phyloP scores from a whole-genome alignment of 208 protist genomes.

The Angomonas ambiguus region DNA sequence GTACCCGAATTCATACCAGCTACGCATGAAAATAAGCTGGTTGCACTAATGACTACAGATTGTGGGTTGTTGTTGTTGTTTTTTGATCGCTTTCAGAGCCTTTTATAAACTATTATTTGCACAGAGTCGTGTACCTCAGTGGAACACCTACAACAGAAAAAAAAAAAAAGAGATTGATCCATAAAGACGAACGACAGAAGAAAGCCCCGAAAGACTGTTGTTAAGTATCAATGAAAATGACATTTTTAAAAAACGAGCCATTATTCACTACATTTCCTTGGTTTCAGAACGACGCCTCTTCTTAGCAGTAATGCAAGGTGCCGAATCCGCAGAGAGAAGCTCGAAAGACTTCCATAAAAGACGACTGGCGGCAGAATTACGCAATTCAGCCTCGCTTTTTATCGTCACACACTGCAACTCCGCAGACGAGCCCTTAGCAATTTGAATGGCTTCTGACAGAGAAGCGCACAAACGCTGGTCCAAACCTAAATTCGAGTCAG shows the following conservation, averaged over 20 bases:
- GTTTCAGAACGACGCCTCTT: background rate
- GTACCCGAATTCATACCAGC: slow-evolving; percentile 84
- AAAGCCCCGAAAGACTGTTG: background rate
- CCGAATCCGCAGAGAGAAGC: background rate
- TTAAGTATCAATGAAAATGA: background rate
- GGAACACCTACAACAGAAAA: background rate
- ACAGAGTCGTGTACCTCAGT: background rate
- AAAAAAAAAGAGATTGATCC: background rate
- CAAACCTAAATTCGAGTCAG: background rate
- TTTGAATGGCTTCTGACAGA: slow-evolving; percentile 10
- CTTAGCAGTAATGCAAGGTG: background rate
- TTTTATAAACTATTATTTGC: background rate
- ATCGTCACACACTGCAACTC: slow-evolving; percentile 13
- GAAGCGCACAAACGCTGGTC: slow-evolving; percentile 8
- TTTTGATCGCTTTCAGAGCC: too few species aligned
- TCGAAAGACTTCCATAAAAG: slow-evolving; percentile 60
- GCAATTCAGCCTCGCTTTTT: slow-evolving; percentile 45
- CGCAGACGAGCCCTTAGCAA: background rate
- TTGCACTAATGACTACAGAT: background rate
- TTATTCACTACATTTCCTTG: background rate
- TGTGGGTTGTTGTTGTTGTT: background rate
- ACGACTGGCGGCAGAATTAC: slow-evolving; percentile 37
- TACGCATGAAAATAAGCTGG: slow-evolving; percentile 34
- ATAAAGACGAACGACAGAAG: background rate
- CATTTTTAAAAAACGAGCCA: background rate